Evolutionary conservation across 2,329 filamentous ascomycete species (phyloP), one percentile per base, ranked within the genome.

Genomic region (Cordyceps fumosorosea): DNA sequence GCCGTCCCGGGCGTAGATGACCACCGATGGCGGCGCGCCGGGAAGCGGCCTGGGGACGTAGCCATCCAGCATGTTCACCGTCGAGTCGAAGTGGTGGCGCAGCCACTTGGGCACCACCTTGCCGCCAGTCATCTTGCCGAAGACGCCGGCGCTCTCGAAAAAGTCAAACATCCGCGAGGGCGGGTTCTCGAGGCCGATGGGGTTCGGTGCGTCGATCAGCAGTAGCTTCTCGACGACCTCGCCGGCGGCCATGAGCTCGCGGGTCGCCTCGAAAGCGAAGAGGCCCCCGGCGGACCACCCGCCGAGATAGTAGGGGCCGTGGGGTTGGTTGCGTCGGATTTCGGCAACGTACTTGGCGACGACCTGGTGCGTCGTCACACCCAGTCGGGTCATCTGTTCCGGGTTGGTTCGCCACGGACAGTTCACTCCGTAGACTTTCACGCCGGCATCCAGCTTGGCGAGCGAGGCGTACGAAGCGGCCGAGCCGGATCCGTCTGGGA

Each of bases 1-100:
- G 65, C 89, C 89, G 63, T 91, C 87, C 65, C 86, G 84, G 69
- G 87, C 89, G 85, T 88, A 91, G 67, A 91, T 84, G 45, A 84
- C 79, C 65, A 83, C 84, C 3, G 86, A 84, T 24, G 83, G 81
- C 45, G 88, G 86, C 45, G 82, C 84, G 65, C 78, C 81, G 8
- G 86, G 78, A 69, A 89, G 85, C 3, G 84, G 84, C 14, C 85
- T 82, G 12, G 47, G 47, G 18, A 16, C 47, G 74, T 91, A 91
- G 70, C 84, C 85, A 68, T 86, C 87, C 34, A 92, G 77, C 18
- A 87, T 87, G 56, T 81, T 80, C 60, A 91, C 86, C 22, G 86
- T 85, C 24, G 87, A 84, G 0, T 84, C 81, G 72, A 91, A 91
- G 74, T 92, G 89, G 62, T 86, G 86, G 2, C 89, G 80, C 18